Conservation (phyloP, 805 yeast species). For the Sungouiozyma intestinalis region DNA sequence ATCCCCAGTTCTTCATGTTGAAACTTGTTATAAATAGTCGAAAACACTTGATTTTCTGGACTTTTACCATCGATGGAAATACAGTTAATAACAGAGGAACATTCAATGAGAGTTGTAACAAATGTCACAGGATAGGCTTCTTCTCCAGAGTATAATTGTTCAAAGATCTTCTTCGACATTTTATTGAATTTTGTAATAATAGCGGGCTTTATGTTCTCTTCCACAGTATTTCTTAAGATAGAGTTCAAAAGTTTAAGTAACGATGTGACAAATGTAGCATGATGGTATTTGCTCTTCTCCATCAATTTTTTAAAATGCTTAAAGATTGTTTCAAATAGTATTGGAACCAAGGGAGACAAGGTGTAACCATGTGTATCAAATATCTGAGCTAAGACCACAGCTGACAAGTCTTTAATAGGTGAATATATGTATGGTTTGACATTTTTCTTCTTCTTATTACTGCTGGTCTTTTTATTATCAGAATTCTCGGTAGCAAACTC, state of each 20-base stretch:
- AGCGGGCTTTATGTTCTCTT: conserved; percentile 4
- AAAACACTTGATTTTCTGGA: conserved; percentile 3
- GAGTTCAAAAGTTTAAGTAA: conserved; percentile 16
- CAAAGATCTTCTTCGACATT: conserved; percentile 16
- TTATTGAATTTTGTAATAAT: conserved; percentile 18
- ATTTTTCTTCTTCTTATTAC: conserved; percentile 13
- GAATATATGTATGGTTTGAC: conserved; percentile 17
- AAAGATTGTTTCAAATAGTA: conserved; percentile 21
- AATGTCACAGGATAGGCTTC: conserved; percentile 21
- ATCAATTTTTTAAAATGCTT: conserved; percentile 28
- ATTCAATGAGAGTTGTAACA: conserved; percentile 18
- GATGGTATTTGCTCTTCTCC: conserved; percentile 24
- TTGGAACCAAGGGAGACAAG: conserved; percentile 28
- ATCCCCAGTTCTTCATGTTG: conserved; percentile 19
- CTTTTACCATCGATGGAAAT: neutral
- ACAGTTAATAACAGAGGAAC: neutral
- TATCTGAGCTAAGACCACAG: conserved; percentile 21
- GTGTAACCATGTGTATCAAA: conserved; percentile 28
- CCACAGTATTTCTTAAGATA: conserved; percentile 13
- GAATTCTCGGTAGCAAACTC: conserved; percentile 2
- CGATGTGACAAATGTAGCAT: conserved; percentile 22
- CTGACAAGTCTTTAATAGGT: conserved; percentile 24
- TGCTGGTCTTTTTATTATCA: conserved; percentile 6
- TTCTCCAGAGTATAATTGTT: conserved; percentile 11
- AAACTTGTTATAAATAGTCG: conserved; percentile 14